Evolutionary conservation across 768 basidiomycete species (phyloP), one percentile per base, ranked within the genome.

Genomic region (Tricholoma terreum): DNA sequence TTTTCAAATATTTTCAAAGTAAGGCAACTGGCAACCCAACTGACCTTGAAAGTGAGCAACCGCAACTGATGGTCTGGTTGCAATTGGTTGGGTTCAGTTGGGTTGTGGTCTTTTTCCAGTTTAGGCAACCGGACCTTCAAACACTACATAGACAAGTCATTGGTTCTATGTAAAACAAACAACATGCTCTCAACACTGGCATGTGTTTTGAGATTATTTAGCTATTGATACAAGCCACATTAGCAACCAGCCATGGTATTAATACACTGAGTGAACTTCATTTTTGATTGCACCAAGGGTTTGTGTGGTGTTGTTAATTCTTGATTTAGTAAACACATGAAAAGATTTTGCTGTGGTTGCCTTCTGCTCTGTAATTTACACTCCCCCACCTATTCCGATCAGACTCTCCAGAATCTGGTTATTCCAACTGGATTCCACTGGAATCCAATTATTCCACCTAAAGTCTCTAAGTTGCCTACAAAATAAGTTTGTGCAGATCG

Each of bases 61-160:
- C n/a, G n/a, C n/a, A n/a, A n/a, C n/a, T n/a, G n/a, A n/a, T n/a
- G n/a, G n/a, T n/a, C n/a, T n/a, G n/a, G n/a, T n/a, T n/a, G n/a
- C n/a, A n/a, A n/a, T n/a, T n/a, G n/a, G n/a, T n/a, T n/a, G n/a
- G n/a, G n/a, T n/a, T n/a, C n/a, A n/a, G n/a, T n/a, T n/a, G n/a
- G n/a, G n/a, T n/a, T n/a, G n/a, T n/a, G n/a, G n/a, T n/a, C n/a
- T n/a, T n/a, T n/a, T n/a, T n/a, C n/a, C n/a, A n/a, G n/a, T n/a
- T n/a, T n/a, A n/a, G n/a, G n/a, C n/a, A n/a, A n/a, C n/a, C n/a
- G 35, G 19, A 56, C 52, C 9, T 22, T 4, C 36, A 35, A 52
- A 10, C 27, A 34, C 12, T 24, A 10, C 43, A 56, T n/a, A 10
- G 54, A 24, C 12, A 56, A 19, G 46, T 61, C 57, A 24, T 22